Evolutionary conservation across 768 basidiomycete genomes (phyloP), one percentile per base, ranked within the genome.

Genomic region (Serendipita sp.): DNA sequence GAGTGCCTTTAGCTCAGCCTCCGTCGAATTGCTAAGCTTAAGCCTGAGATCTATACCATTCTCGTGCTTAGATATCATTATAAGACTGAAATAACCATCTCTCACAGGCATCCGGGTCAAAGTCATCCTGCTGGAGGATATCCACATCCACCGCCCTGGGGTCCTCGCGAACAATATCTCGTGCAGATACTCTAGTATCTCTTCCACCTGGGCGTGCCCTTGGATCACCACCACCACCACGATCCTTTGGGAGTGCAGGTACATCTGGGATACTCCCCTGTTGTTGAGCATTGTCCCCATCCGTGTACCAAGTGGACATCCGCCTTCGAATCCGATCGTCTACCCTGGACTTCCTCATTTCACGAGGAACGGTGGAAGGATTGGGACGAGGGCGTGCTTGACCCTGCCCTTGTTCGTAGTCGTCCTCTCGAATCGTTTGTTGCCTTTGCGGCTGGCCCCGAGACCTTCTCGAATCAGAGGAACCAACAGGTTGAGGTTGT

Each of bases 261-360:
- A 86, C 74, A 0, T 82, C 74, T 3, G 89, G 86, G 2, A 84
- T 71, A 46, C 72, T 74, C 7, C 73, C 71, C 11, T 78, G 72
- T 58, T 35, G 24, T n/a, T 82, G 80, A 2, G 83, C 85, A 3
- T 86, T 88, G n/a, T 80, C 76, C 0, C 86, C 86, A 68, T 89
- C 88, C 45, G 88, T 90, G 81, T 89, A 96, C 72, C 93, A 85
- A 81, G 86, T 89, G 15, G 92, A 93, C 85, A 96, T 87, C 71
- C 94, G 88, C 75, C 92, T 92, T 81, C 92, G 92, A 75, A 96
- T 92, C 77, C 89, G 92, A 80, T 94, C 94, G 73, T 92, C 80
- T 24, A 82, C 79, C 10, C 77, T 74, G 35, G 79, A 77, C 70
- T 79, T 79, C 53, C 79, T 75, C 10, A 68, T 72, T 68, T 72